phyloP scores from a whole-genome alignment of 108 stramenopile species.

The Cyclotella sp. region DNA sequence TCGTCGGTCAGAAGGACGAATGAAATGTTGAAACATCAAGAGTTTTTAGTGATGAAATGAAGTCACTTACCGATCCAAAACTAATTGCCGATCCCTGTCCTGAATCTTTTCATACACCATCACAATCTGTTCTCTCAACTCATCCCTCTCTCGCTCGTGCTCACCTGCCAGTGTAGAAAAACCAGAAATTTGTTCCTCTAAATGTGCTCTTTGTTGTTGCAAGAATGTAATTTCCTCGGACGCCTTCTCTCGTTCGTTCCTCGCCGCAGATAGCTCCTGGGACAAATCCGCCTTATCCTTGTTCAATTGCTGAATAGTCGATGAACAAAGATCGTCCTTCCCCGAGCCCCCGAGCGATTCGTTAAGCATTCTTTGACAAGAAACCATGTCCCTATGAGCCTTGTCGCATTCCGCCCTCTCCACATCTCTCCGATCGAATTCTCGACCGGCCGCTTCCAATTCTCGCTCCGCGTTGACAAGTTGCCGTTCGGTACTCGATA shows the following conservation, averaged over 20 bases:
- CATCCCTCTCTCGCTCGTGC: constrained; percentile 1
- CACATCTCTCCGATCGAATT: constrained; percentile 43
- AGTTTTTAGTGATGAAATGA: background rate
- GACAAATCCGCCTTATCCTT: background rate
- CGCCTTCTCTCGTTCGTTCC: background rate
- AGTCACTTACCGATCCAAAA: background rate
- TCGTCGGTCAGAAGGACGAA: background rate
- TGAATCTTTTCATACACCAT: background rate
- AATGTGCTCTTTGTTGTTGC: background rate
- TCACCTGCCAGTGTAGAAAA: background rate
- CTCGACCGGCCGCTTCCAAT: constrained; percentile 23
- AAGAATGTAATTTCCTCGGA: background rate
- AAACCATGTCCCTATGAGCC: constrained; percentile 16
- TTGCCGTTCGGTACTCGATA: constrained; percentile 2
- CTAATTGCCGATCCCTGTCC: background rate
- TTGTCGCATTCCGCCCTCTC: constrained; percentile 48
- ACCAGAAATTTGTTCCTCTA: background rate
- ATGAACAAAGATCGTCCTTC: background rate
- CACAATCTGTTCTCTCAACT: background rate
- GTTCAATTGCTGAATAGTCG: background rate
- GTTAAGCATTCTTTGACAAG: constrained; percentile 19
- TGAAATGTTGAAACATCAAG: background rate
- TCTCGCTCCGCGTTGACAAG: constrained; percentile 9
- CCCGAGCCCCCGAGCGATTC: background rate
- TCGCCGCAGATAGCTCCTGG: background rate